Base-by-base conservation (phyloP, 306 rosid species). In the Argentina anserina region DNA sequence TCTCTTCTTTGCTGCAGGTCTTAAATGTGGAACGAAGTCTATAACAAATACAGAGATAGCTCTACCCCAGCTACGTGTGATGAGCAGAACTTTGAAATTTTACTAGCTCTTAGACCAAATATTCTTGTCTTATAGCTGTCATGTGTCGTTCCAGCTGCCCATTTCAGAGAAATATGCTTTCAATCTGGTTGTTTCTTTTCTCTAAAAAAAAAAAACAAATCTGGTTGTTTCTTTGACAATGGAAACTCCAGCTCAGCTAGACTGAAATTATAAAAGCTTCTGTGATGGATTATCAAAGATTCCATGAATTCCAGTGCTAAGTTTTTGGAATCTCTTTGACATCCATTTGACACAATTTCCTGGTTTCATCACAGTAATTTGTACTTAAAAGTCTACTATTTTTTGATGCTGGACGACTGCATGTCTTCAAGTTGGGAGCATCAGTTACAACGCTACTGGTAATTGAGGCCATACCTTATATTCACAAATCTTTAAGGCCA, bases 251-350 rank as follows among this genome's bases (percentile, higher is more conserved):
- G 88, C 88, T 88, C 81, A 92, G 90, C 91, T 87, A 87, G 86
- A 87, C 90, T 37, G 80, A 88, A 77, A 88, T 79, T 49, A 88
- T 95, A 29, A 63, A 75, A 81, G 41, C 87, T 80, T 95, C 98
- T 0, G 83, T 39, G 42, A 88, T 90, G 95, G 95, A 88, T 76
- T 79, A 88, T 69, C 95, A 90, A 75, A 97, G 98, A 70, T 90
- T 88, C 81, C 97, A 92, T 77, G 97, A 90, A 84, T 90, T 90
- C 78, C 95, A 92, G 80, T 95, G 91, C 75, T 90, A 92, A 81
- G 92, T 73, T 65, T 78, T 80, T 53, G 89, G 93, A 63, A 83
- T 90, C 81, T 79, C 84, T 59, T 92, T 92, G 73, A 36, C 87
- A 76, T n/a, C n/a, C n/a, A n/a, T n/a, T n/a, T n/a, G n/a, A n/a